These are phyloP conservation scores for Apiotrichum akiyoshidainum DNA, from an alignment of 1,284 basidiomycete genomes.

Conservation along the genomic window DNA sequence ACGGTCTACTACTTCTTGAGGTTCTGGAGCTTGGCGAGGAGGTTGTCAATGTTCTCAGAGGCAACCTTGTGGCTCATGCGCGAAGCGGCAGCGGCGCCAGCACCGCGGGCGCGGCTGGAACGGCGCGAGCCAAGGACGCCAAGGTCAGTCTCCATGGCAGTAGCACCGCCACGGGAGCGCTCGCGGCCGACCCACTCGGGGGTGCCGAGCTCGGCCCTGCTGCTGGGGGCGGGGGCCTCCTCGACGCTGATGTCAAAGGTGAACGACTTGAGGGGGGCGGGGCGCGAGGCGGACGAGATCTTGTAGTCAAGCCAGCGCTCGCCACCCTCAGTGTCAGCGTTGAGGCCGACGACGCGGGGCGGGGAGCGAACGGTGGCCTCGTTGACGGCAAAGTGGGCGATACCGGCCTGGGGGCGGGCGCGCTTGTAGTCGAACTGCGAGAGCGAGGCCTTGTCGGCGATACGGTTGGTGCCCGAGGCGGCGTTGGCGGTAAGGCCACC, in stretches of 20 bases:
- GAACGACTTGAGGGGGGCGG: conserved; percentile 37
- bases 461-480: conserved; percentile 10
- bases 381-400: conserved; percentile 32
- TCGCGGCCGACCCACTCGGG: conserved; percentile 19
- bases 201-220: conserved; percentile 5
- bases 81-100: conserved; percentile 3
- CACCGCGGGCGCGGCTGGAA: not conserved
- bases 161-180: not conserved
- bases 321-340: conserved; percentile 1
- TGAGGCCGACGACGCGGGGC: conserved; percentile 35
- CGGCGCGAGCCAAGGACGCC: conserved; percentile 15
- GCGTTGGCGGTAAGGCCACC: conserved; percentile 41
- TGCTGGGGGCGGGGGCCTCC: conserved; percentile 12
- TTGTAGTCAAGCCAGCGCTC: conserved; percentile 8
- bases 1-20: conserved; percentile 2
- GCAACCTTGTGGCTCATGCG: conserved; percentile 1
- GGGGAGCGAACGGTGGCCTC: conserved; percentile 27
- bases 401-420: conserved; percentile 22
- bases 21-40: conserved; percentile 7
- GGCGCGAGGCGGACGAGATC: conserved; percentile 17
- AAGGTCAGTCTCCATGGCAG: conserved; percentile 8
- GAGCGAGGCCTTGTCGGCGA: conserved; percentile 13
- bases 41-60: conserved; percentile 3
- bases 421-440: conserved; percentile 34
- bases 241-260: conserved; percentile 36